Evolutionary conservation across 306 rosid species (phyloP), one percentile per base, ranked within the genome.

Genomic region (Fragaria ananassa): DNA sequence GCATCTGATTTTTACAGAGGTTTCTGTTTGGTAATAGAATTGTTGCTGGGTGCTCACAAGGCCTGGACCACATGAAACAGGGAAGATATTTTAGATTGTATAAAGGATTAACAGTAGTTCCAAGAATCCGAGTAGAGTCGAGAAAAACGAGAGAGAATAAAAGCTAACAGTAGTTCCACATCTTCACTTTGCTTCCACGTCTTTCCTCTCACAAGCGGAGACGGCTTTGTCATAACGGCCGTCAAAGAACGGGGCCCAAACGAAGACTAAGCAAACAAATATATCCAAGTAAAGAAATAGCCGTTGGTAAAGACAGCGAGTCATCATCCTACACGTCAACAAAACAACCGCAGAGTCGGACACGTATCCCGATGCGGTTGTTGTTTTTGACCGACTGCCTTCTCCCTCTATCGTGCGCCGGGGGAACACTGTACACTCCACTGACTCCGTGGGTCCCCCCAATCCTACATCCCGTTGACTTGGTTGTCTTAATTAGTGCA

Each of bases 211-310:
- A 49, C 6, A 15, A 14, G 1, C 19, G 1, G 47, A 1, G 58
- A 76, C 31, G 58, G 66, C 39, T 69, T 44, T 49, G 64, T 70
- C 70, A 46, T 61, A 79, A 72, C 44, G 81, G 75, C 79, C 83
- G 86, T 70, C 74, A 70, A 46, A 4, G 8, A 10, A 78, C 70
- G 85, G 89, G 85, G 9, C 80, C 82, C 68, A 6, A 62, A 2
- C 3, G 68, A 31, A 61, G 67, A 61, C 67, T 29, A 12, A 5
- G 41, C 67, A 12, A 29, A 15, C 9, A 3, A 4, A 23, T 0
- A 23, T 9, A 8, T 57, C n/a, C n/a, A 1, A 57, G 35, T 21
- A 57, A 21, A 6, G 3, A 58, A 27, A 25, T 29, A 60, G 86
- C 88, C 83, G 85, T 83, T 84, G 66, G 42, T 17, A 53, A 58